Evolutionary conservation across 1,284 basidiomycete species (phyloP).

Genomic region (Naganishia sp.): DNA sequence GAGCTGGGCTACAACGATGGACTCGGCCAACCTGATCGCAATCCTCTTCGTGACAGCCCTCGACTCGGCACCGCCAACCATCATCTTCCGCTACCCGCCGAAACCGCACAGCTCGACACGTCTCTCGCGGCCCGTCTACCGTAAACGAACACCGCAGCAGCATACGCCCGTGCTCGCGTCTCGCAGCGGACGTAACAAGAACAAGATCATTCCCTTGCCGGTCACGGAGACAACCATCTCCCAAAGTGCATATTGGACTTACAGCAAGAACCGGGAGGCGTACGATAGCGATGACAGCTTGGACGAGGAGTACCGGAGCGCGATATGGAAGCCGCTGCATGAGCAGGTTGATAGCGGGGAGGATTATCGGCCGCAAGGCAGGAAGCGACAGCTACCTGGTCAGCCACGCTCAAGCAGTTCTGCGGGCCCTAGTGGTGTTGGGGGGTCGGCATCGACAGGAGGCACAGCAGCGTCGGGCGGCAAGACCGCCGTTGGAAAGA

Average conservation of each 20-base stretch:
- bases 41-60: constrained; percentile 47
- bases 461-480: neutral
- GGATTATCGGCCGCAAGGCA: constrained; percentile 21
- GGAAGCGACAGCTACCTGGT: constrained; percentile 18
- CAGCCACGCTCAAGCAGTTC: neutral
- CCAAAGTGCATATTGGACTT: constrained; percentile 24
- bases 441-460: neutral
- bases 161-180: constrained; percentile 2
- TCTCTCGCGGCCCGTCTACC: constrained; percentile 37
- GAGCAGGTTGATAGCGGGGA: constrained; percentile 19
- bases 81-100: constrained; percentile 49
- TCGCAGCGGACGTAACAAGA: constrained; percentile 4
- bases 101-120: constrained; percentile 47
- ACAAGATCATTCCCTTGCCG: constrained; percentile 8
- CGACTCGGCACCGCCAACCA: constrained; percentile 43
- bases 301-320: constrained; percentile 28
- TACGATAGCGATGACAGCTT: constrained; percentile 33
- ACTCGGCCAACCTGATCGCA: constrained; percentile 50
- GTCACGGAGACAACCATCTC: constrained; percentile 27
- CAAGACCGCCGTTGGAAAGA: constrained; percentile 20
- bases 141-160: constrained; percentile 22
- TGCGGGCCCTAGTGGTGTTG: neutral
- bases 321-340: constrained; percentile 34
- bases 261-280: constrained; percentile 28
- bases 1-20: neutral